phyloP scores from a whole-genome alignment of 2,329 filamentous ascomycete genomes.

The Dothidotthia symphoricarpi region DNA sequence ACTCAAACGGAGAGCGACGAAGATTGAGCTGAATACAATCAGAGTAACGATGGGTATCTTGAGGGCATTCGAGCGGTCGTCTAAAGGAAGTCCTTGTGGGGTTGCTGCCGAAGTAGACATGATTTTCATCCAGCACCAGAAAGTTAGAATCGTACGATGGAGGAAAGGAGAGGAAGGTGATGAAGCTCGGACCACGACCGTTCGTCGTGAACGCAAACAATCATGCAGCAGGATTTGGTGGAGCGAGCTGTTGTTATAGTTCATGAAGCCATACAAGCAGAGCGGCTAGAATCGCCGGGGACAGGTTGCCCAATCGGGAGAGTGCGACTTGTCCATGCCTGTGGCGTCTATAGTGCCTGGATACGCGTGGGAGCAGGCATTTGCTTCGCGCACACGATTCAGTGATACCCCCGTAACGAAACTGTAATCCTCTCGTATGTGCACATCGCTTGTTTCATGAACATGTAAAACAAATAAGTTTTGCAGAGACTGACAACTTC shows the following conservation, averaged over 20 bases:
- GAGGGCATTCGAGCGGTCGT: constrained; percentile 23
- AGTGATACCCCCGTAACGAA: neutral
- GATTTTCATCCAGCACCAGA: neutral
- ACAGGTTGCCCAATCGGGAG: neutral
- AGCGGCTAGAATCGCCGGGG: neutral
- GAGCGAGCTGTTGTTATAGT: constrained; percentile 5
- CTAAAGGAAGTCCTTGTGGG: constrained; percentile 15
- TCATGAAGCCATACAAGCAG: constrained; percentile 5
- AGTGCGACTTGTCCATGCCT: no score
- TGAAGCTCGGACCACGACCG: constrained; percentile 8
- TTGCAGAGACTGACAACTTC: no score
- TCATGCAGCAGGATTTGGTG: neutral
- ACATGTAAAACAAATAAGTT: no score
- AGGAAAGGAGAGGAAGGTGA: constrained; percentile 2
- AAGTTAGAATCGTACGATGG: neutral
- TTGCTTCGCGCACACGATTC: constrained; percentile 1
- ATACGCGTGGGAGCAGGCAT: constrained; percentile 1
- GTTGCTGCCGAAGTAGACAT: constrained; percentile 14
- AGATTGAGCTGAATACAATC: constrained; percentile 23
- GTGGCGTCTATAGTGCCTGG: neutral
- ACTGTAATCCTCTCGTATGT: no score
- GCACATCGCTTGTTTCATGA: no score
- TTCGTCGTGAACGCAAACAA: no score
- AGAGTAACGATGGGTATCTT: constrained; percentile 23
- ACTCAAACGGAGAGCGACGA: constrained; percentile 19